These are phyloP conservation scores for Hemileccinum impolitum DNA, from an alignment of 768 basidiomycete species.

Conservation along the genomic window DNA sequence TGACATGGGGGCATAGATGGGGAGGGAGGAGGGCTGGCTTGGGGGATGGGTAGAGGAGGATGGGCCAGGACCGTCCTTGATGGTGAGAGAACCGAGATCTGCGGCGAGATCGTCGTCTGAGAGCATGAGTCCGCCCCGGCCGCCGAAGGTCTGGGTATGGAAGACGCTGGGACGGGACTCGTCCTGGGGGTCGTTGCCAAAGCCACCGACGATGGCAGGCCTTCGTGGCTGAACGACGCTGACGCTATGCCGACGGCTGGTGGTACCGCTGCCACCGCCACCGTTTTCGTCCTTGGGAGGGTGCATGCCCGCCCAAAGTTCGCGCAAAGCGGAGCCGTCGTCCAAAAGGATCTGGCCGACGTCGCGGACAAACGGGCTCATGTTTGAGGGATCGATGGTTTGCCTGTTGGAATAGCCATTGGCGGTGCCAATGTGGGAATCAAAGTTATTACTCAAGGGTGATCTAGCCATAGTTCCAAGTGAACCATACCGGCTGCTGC, in stretches of 20 bases:
- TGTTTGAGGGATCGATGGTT: constrained; percentile 63
- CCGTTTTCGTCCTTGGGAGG: constrained; percentile 62
- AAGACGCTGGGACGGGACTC: constrained; percentile 35
- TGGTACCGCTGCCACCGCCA: constrained; percentile 70
- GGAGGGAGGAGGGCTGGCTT: constrained; percentile 71
- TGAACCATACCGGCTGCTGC: constrained; percentile 59
- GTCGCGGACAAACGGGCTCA: constrained; percentile 83
- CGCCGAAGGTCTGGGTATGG: constrained; percentile 35
- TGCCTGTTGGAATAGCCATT: constrained; percentile 46
- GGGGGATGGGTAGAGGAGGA: constrained; percentile 51
- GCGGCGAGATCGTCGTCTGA: constrained; percentile 79
- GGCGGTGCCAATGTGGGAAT: constrained; percentile 44
- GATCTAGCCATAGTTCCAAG: constrained; percentile 56
- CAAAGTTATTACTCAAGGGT: constrained; percentile 49
- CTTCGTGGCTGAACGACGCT: constrained; percentile 76
- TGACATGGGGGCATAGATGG: constrained; percentile 69
- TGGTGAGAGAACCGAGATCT: constrained; percentile 60
- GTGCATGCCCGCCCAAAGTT: constrained; percentile 72
- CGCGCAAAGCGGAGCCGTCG: constrained; percentile 67
- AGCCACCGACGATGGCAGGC: constrained; percentile 58
- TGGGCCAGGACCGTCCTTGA: constrained; percentile 34
- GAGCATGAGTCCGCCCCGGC: constrained; percentile 61
- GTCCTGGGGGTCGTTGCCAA: constrained; percentile 47
- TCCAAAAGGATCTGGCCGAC: constrained; percentile 75
- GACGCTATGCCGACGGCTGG: constrained; percentile 80